Percentiles rank a stretch among this genome's conserved stretches.
phyloP scores from a whole-genome alignment of 2,329 filamentous ascomycete species.

The Arthrobotrys sinensis region DNA sequence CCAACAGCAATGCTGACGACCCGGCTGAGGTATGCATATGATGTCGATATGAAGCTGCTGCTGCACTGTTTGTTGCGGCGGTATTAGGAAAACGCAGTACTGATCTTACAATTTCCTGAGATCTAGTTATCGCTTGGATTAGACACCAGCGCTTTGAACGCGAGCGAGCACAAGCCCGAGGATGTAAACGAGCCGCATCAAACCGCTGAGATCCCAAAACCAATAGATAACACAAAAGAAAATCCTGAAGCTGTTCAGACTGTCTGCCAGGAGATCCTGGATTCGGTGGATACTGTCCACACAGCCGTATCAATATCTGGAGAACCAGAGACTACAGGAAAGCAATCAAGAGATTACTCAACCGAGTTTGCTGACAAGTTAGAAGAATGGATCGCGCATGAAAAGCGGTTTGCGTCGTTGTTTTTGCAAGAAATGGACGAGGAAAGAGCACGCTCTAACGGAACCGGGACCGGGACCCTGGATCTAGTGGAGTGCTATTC shows the following conservation, averaged over 20 bases:
- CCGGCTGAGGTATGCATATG: too few relatives aligned
- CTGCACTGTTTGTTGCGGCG: too few relatives aligned
- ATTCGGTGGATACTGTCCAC: not conserved
- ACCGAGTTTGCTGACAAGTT: not conserved
- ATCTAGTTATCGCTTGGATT: too few relatives aligned
- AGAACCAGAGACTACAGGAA: not conserved
- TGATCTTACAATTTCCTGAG: too few relatives aligned
- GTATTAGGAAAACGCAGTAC: too few relatives aligned
- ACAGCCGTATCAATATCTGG: not conserved
- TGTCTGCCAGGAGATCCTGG: slow-evolving; percentile 5
- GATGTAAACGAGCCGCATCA: too few relatives aligned
- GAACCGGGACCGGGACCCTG: slow-evolving; percentile 1
- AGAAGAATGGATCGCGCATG: slow-evolving; percentile 1
- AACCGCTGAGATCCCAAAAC: not conserved
- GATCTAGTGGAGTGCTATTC: not conserved
- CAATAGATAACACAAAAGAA: slow-evolving; percentile 4
- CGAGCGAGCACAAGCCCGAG: too few relatives aligned
- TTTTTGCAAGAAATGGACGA: slow-evolving; percentile 6
- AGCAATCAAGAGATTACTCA: not conserved
- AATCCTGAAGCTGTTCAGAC: slow-evolving; percentile 4
- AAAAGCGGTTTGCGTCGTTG: not conserved
- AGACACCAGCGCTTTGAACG: too few relatives aligned
- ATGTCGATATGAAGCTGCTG: too few relatives aligned
- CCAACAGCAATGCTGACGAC: too few relatives aligned
- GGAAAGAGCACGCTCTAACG: not conserved